These are phyloP conservation scores for Rhytidiadelphus loreus DNA, from an alignment of 225 moss, liverwort and hornwort species.

Conservation along the genomic window DNA sequence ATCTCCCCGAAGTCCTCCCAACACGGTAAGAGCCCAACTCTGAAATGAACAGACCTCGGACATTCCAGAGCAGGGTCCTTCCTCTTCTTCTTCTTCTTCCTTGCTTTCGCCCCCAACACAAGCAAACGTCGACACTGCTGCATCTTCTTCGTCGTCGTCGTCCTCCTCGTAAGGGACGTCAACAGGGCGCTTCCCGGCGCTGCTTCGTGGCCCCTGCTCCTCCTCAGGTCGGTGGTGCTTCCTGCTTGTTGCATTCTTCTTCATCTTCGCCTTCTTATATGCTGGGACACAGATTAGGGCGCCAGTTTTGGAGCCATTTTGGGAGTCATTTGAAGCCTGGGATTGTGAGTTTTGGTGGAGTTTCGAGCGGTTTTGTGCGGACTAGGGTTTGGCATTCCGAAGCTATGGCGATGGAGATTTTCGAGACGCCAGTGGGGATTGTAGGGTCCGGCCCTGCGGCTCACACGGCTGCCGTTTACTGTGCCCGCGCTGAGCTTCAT, in stretches of 20 bases:
- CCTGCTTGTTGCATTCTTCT: not conserved
- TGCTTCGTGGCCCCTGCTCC: not conserved
- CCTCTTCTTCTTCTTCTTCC: too few species aligned
- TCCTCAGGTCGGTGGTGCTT: not conserved
- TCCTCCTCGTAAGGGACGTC: not conserved
- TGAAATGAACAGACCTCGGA: rapidly evolving
- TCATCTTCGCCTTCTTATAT: not conserved
- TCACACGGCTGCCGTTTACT: slow-evolving; percentile 92
- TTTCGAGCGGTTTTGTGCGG: not conserved
- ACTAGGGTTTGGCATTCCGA: slow-evolving; percentile 7
- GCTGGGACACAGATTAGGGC: not conserved
- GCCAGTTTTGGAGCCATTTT: not conserved
- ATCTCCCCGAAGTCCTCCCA: not conserved
- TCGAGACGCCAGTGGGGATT: slow-evolving; percentile 68
- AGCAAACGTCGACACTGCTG: not conserved
- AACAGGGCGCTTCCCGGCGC: not conserved
- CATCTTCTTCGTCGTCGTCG: not conserved
- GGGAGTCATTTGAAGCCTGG: not conserved
- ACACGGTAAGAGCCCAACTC: too few species aligned
- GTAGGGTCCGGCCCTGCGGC: slow-evolving; percentile 94
- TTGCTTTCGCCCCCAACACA: not conserved
- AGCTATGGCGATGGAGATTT: slow-evolving; percentile 36
- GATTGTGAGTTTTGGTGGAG: not conserved
- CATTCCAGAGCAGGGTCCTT: not conserved
- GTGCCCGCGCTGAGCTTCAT: slow-evolving; percentile 72